Base-by-base conservation (phyloP, 2,329 filamentous ascomycete species). In the Hypoxylon sp. region DNA sequence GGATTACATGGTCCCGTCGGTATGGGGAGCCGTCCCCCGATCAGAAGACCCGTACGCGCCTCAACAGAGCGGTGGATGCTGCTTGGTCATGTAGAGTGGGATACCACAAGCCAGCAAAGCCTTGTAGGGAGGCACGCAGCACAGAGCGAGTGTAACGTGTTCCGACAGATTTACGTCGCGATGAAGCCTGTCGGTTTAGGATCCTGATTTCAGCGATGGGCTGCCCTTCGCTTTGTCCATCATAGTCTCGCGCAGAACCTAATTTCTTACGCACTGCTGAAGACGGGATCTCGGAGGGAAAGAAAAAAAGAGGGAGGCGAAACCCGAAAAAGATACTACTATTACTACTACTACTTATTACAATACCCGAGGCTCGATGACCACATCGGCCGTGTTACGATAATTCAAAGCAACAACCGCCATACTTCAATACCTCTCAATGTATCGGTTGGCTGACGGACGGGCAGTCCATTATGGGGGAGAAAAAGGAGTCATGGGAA, bases 41-140 rank as follows among this genome's bases (percentile, higher is more conserved):
- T 91, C 92, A 81, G 96, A 98, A 80, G 96, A 99, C 80, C 96
- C 96, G n/a, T 99, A 99, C 80, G 94, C 95, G 77, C 95, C 95
- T 74, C 95, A 97, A 85, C 93, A 97, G 84, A 93, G 89, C 75
- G 92, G 90, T 79, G 92, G 94, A 77, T 99, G 96, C 89, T 99
- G 96, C 85, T 87, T 92, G 77, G 90, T 99, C 83, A 98, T 98
- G 95, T 98, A 88, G 75, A 80, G 48, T 47, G 52, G 56, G 62
- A 68, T 63, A 62, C 58, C 53, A 42, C 62, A 60, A 72, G 65
- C 58, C 31, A 52, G 31, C 66, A 62, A 62, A 61, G 60, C 57
- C 63, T 61, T 61, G 57, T 44, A 42, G 48, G 50, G 54, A 58
- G 56, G 57, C 58, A 65, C 59, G 39, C 57, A 58, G 59, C 56